Conservation (phyloP, 805 yeast species). For the Wickerhamomyces canadensis region DNA sequence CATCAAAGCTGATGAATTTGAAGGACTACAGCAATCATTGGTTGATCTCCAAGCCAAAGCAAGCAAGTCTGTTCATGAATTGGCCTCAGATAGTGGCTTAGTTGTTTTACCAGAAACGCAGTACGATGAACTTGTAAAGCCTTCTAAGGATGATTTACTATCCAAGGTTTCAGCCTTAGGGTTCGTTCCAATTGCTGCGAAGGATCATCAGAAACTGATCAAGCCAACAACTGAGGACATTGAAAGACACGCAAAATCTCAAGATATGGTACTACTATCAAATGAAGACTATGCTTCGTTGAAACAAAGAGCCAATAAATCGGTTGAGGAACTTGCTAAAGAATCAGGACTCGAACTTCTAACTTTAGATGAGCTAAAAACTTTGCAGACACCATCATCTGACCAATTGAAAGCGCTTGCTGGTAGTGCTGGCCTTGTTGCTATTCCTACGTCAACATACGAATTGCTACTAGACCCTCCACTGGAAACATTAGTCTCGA, state of each 20-base stretch:
- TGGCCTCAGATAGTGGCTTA: conserved; percentile 7
- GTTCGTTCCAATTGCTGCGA: conserved; percentile 2
- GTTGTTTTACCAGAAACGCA: conserved; percentile 15
- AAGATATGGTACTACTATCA: too few species aligned
- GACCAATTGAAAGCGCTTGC: not conserved
- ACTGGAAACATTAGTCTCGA: not conserved
- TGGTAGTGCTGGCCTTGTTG: too few species aligned
- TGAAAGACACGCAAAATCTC: conserved; percentile 5
- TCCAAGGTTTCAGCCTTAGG: conserved; percentile 7
- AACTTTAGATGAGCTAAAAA: not conserved
- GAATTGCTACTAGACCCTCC: not conserved
- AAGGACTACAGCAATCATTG: conserved; percentile 6
- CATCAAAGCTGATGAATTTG: conserved; percentile 10
- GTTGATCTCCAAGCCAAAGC: conserved; percentile 5
- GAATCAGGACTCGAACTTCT: not conserved
- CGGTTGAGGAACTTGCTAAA: too few species aligned
- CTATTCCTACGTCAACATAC: too few species aligned
- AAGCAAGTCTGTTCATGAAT: conserved; percentile 4
- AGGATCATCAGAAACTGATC: conserved; percentile 5
- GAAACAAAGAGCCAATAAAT: too few species aligned
- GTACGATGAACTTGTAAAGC: conserved; percentile 11
- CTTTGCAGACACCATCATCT: not conserved
- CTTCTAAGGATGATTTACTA: conserved; percentile 10
- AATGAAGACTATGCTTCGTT: too few species aligned
- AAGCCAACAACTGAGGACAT: conserved; percentile 7